These are phyloP conservation scores for Wallacemonas sp. DNA, from an alignment of 208 protist species.

Conservation along the genomic window DNA sequence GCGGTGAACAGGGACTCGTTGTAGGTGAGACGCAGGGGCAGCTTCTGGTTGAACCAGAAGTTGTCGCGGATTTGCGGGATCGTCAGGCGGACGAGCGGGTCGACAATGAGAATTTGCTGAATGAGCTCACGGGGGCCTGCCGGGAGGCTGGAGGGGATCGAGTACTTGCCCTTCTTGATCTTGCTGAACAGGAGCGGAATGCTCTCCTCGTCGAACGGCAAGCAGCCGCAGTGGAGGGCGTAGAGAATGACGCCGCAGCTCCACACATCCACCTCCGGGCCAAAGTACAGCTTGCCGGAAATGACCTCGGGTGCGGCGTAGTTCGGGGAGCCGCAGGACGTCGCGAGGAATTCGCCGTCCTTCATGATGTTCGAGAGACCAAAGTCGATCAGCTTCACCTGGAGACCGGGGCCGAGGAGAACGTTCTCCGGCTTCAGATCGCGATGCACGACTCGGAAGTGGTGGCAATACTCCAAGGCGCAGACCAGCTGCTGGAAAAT, in stretches of 20 bases:
- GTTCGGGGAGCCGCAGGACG: conserved; percentile 93
- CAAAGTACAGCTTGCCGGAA: conserved; percentile 91
- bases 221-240: conserved; percentile 89
- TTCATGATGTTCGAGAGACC: conserved; percentile 94
- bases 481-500: conserved; percentile 99
- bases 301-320: conserved; percentile 96
- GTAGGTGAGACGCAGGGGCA: conserved; percentile 83
- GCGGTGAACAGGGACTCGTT: conserved; percentile 69
- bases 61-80: conserved; percentile 91
- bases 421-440: conserved; percentile 96
- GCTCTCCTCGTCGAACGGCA: conserved; percentile 94
- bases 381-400: conserved; percentile 96
- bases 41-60: conserved; percentile 84
- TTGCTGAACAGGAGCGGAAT: conserved; percentile 92
- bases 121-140: conserved; percentile 76
- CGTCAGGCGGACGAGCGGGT: conserved; percentile 88
- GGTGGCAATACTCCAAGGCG: conserved; percentile 99
- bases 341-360: conserved; percentile 89
- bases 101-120: conserved; percentile 87
- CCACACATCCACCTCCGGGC: conserved; percentile 94
- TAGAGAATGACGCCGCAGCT: conserved; percentile 96
- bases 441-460: conserved; percentile 92
- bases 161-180: conserved; percentile 90
- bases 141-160: conserved; percentile 65
- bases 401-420: conserved; percentile 82